phyloP scores from a whole-genome alignment of 441 rosid species.

The Geranium incanum region DNA sequence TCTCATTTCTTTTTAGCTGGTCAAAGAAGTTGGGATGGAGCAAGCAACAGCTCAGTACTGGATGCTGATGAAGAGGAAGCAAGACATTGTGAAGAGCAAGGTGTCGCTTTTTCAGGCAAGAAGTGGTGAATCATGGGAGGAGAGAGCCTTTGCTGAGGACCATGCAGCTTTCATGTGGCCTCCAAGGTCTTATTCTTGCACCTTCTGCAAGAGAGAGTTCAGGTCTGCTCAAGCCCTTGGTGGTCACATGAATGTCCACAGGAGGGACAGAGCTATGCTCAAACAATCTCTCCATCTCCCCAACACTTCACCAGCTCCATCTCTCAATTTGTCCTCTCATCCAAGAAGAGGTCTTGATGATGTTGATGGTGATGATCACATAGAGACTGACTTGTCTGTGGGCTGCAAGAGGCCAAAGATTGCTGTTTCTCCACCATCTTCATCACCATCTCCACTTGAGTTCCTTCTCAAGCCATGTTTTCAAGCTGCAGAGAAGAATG shows the following conservation, averaged over 20 bases:
- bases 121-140: conserved; percentile 9
- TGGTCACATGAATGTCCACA: conserved; percentile 59
- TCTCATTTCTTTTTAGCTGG: too few species aligned
- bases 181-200: conserved; percentile 51
- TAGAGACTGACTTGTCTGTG: conserved; percentile 39
- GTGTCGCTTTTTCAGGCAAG: neutral
- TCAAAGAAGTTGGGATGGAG: neutral
- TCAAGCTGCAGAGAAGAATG: too few species aligned
- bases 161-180: conserved; percentile 41
- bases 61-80: conserved; percentile 4
- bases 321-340: neutral
- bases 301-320: conserved; percentile 15
- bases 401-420: too few species aligned
- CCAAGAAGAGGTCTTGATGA: neutral
- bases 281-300: conserved; percentile 28
- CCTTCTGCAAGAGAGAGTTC: conserved; percentile 34
- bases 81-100: neutral
- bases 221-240: conserved; percentile 49
- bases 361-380: neutral
- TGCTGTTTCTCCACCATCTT: too few species aligned
- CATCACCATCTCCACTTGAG: neutral
- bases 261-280: conserved; percentile 59
- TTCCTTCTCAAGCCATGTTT: neutral
- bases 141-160: conserved; percentile 41
- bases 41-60: neutral